Evolutionary conservation across 2,329 filamentous ascomycete species (phyloP).

Genomic region (Drechslerella dactyloides): DNA sequence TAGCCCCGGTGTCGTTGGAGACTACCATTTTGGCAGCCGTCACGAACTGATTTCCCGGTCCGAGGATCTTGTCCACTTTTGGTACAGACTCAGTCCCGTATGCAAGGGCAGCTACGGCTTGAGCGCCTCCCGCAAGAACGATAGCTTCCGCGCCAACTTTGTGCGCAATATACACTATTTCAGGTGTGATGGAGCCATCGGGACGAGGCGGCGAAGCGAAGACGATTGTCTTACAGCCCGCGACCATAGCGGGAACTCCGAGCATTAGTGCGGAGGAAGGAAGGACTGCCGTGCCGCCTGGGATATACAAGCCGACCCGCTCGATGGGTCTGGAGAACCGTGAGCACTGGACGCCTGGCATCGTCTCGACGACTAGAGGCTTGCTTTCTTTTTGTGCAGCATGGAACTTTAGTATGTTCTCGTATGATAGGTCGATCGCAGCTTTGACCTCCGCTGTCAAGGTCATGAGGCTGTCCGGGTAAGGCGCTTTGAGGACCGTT

Average conservation of each 20-base stretch:
- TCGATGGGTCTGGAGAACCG: conserved; percentile 93
- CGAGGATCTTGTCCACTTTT: conserved; percentile 98
- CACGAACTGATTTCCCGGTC: conserved; percentile 97
- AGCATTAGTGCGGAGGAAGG: conserved; percentile 98
- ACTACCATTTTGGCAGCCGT: conserved; percentile 99
- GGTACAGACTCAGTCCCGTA: conserved; percentile 93
- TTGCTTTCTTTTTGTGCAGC: conserved; percentile 85
- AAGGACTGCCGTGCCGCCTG: conserved; percentile 94
- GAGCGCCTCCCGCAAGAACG: conserved; percentile 90
- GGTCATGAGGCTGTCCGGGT: conserved; percentile 83
- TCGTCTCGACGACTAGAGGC: conserved; percentile 86
- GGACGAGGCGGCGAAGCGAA: conserved; percentile 87
- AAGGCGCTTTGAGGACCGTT: conserved; percentile 87
- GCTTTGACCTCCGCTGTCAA: conserved; percentile 80
- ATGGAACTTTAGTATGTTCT: conserved; percentile 95
- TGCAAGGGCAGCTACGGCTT: conserved; percentile 94
- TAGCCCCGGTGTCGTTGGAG: conserved; percentile 93
- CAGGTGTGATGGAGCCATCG: conserved; percentile 89
- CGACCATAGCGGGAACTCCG: conserved; percentile 95
- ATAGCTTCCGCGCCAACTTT: conserved; percentile 96
- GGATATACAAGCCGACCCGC: conserved; percentile 93
- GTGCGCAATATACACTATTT: conserved; percentile 96
- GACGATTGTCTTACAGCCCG: conserved; percentile 93
- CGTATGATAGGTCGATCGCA: conserved; percentile 91
- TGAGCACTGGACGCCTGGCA: conserved; percentile 95